Base-by-base conservation (phyloP, 2,329 filamentous ascomycete genomes). In the Talaromyces albobiverticillius region DNA sequence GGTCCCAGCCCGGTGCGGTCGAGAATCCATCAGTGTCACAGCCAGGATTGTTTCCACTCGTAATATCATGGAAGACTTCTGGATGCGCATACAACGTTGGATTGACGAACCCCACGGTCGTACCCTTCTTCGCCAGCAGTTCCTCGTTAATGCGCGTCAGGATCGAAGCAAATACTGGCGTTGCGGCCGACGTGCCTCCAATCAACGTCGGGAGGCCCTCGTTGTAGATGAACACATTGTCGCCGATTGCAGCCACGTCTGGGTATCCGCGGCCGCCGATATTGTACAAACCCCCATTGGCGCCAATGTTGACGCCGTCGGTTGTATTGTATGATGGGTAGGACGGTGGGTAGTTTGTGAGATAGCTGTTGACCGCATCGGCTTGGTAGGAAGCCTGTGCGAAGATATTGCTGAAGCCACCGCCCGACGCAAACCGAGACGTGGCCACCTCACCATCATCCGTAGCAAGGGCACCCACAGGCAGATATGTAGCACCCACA, bases 81-180 rank as follows among this genome's bases (percentile, higher is more conserved):
- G 68, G 65, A 36, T 71, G 26, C n/a, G 52, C 66, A 62, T 85
- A 86, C 4, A 85, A 62, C 78, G 79, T 84, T 0, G 82, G 82
- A 61, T 86, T 85, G 46, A 85, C 57, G 70, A 82, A 85, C 0
- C 83, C 83, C 36, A 85, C 68, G 0, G 74, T 66, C 0, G 75
- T 63, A 62, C 79, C 76, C 4, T 79, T 79, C 6, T 67, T 70
- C 0, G 75, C 68, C 18, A 86, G 66, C 32, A 82, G 71, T 0
- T 79, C 82, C 60, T 87, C 84, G 60, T 88, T 88, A 53, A 88
- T 70, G 4, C 88, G 75, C 1, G 81, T 75, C 36, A 88, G 71
- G 47, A 88, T 75, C 8, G 76, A 79, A 1, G 82, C 79, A 25
- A 83, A 81, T 1, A 82, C 71, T 0, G 86, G 86, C 1, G 81